Conservation (phyloP, 768 basidiomycete genomes). For the Xerocomellus amylosporus region DNA sequence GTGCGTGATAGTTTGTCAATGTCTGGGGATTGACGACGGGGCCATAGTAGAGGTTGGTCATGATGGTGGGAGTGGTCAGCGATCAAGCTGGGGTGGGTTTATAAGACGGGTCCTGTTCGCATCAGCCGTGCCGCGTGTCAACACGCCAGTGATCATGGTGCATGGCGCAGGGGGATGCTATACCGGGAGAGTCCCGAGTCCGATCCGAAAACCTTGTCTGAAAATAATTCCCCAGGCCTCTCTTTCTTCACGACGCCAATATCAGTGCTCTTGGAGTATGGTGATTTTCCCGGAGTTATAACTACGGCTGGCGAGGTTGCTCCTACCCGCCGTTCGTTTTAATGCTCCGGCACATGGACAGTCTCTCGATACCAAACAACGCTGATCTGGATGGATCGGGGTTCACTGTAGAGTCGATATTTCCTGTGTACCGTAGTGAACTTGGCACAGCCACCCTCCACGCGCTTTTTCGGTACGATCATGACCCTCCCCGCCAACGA, state of each 20-base stretch:
- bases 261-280: too few relatives aligned
- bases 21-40: constrained; percentile 53
- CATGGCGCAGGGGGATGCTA: too few relatives aligned
- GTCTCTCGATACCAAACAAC: constrained; percentile 64
- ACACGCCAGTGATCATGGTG: too few relatives aligned
- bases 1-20: constrained; percentile 41
- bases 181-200: too few relatives aligned
- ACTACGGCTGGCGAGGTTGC: constrained; percentile 73
- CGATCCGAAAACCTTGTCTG: too few relatives aligned
- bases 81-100: background rate
- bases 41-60: constrained; percentile 50
- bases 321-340: constrained; percentile 75
- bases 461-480: background rate
- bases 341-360: constrained; percentile 73
- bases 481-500: constrained; percentile 37
- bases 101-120: constrained; percentile 2
- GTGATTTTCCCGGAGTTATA: constrained; percentile 63
- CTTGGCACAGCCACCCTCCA: constrained; percentile 14
- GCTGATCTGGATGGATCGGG: constrained; percentile 22
- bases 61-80: background rate
- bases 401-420: constrained; percentile 37
- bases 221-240: too few relatives aligned
- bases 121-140: background rate
- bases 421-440: background rate
- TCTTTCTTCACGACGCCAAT: too few relatives aligned